These are phyloP conservation scores for Talaromyces wortmannii DNA, from an alignment of 495 filamentous ascomycete genomes.

Conservation along the genomic window DNA sequence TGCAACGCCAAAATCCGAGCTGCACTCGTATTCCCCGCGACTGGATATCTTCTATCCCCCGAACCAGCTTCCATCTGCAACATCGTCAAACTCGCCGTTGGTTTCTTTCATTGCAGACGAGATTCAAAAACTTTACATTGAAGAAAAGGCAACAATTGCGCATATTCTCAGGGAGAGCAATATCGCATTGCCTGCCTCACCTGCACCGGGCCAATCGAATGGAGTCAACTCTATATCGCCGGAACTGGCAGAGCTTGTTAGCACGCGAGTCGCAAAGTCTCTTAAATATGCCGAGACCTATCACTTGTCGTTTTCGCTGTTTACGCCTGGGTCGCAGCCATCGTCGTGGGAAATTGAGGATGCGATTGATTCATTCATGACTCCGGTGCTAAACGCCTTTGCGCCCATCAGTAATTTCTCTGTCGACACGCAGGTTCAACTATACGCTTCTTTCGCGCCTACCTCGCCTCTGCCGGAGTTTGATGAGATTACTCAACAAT, in stretches of 20 bases:
- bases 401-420: conserved; percentile 89
- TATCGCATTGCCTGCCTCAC: conserved; percentile 11
- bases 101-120: conserved; percentile 75
- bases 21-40: conserved; percentile 60
- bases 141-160: conserved; percentile 85
- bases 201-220: conserved; percentile 23
- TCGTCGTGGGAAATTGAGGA: conserved; percentile 88
- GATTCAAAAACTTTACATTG: conserved; percentile 71
- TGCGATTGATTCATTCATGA: conserved; percentile 74
- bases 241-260: conserved; percentile 44
- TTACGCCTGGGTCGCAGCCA: conserved; percentile 68
- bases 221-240: conserved; percentile 29
- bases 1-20: conserved; percentile 46
- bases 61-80: conserved; percentile 61
- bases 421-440: conserved; percentile 91
- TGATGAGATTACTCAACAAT: conserved; percentile 42
- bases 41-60: conserved; percentile 77
- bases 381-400: conserved; percentile 71
- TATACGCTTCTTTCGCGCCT: conserved; percentile 74
- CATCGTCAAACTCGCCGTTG: conserved; percentile 64
- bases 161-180: conserved; percentile 54
- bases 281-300: conserved; percentile 92
- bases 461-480: conserved; percentile 58
- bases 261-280: conserved; percentile 63
- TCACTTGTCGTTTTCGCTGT: conserved; percentile 92